Conservation (phyloP, 2,329 filamentous ascomycete genomes). For the Exophiala lecanii-corni region DNA sequence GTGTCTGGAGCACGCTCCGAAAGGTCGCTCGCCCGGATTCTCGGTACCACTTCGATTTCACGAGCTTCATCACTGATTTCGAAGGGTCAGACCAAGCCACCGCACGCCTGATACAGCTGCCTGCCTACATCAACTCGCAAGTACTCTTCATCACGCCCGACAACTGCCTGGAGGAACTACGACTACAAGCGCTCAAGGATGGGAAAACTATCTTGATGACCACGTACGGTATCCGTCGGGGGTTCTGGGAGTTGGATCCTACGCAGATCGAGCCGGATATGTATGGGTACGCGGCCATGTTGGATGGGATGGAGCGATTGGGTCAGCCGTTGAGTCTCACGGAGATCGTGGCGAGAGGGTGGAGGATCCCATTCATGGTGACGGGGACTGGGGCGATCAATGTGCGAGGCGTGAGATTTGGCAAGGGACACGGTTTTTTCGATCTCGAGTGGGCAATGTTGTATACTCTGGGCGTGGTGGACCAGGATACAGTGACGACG, state of each 20-base stretch:
- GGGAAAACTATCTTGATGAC: conserved; percentile 40
- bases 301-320: conserved; percentile 44
- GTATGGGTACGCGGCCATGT: conserved; percentile 34
- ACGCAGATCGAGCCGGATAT: conserved; percentile 27
- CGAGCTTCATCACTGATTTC: conserved; percentile 42
- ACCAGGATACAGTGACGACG: no score
- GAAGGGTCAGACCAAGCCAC: conserved; percentile 34
- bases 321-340: conserved; percentile 37
- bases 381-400: conserved; percentile 40
- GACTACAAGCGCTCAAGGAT: conserved; percentile 35
- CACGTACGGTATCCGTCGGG: conserved; percentile 40
- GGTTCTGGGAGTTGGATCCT: conserved; percentile 41
- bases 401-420: conserved; percentile 35
- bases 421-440: conserved; percentile 40
- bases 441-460: no score
- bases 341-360: conserved; percentile 30
- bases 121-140: conserved; percentile 31
- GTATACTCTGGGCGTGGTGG: no score
- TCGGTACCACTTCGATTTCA: conserved; percentile 42
- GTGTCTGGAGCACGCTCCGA: no score
- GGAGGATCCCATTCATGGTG: conserved; percentile 35
- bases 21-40: no score
- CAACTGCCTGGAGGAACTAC: conserved; percentile 42
- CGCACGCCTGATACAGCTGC: conserved; percentile 30
- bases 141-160: conserved; percentile 41